These are phyloP conservation scores for Backusella luteola DNA, from an alignment of 192 early-diverging fungal species.

Conservation along the genomic window DNA sequence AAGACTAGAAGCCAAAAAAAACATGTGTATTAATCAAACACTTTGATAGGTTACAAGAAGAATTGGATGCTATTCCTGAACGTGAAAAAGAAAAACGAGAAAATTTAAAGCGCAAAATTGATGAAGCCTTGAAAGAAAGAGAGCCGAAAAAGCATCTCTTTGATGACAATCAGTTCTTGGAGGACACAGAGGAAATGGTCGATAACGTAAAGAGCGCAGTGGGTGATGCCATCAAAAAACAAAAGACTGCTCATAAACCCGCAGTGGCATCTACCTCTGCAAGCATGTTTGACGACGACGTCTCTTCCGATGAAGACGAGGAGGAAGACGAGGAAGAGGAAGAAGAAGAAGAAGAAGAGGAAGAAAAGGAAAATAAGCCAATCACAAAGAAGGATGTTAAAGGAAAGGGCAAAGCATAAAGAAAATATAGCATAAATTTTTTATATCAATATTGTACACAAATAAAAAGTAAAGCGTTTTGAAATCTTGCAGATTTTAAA, in stretches of 20 bases:
- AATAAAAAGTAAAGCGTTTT: neutral
- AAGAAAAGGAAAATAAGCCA: slow-evolving; percentile 10
- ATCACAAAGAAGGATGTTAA: neutral
- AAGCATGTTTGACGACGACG: slow-evolving; percentile 21
- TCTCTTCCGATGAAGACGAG: slow-evolving; percentile 14
- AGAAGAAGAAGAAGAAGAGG: slow-evolving; percentile 16
- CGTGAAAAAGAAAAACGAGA: slow-evolving; percentile 62
- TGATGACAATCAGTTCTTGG: slow-evolving; percentile 77
- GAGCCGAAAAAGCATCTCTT: slow-evolving; percentile 74
- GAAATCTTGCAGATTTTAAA: neutral
- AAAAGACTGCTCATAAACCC: slow-evolving; percentile 5
- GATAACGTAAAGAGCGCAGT: slow-evolving; percentile 63
- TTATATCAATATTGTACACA: neutral
- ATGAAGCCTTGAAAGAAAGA: slow-evolving; percentile 65
- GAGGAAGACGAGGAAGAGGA: slow-evolving; percentile 23
- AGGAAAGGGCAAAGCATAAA: slow-evolving; percentile 19
- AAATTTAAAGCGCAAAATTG: slow-evolving; percentile 72
- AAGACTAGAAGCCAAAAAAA: too few relatives aligned
- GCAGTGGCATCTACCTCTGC: neutral
- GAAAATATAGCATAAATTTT: neutral
- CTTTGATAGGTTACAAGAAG: slow-evolving; percentile 61
- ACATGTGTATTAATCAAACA: too few relatives aligned
- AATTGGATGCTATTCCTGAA: slow-evolving; percentile 65
- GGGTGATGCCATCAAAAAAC: slow-evolving; percentile 29
- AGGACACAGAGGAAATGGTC: slow-evolving; percentile 63